Base-by-base conservation (phyloP, 495 filamentous ascomycete genomes). In the Aspergillus leporis region DNA sequence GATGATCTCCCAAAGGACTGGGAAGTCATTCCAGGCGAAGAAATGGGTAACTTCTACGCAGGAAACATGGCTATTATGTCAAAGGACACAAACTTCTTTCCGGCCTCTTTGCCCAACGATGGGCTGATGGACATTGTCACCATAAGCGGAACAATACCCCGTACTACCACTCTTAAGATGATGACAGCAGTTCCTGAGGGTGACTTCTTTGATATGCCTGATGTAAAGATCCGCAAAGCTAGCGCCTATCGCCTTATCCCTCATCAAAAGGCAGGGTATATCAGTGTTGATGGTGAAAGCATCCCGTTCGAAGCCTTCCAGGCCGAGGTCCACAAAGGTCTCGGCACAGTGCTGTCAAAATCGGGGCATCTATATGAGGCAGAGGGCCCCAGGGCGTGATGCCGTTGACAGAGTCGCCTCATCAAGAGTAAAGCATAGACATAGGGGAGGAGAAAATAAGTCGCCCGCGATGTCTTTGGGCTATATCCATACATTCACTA, bases 31-130 rank as follows among this genome's bases (percentile, higher is more conserved):
- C 84, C 89, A 5, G 80, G 87, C 51, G 85, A 91, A 56, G 90
- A 85, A 18, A 76, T 98, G 40, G 92, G 93, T 7, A 97, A 90
- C 68, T 97, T 98, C 76, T 97, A 94, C 70, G 88, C 87, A 9
- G 94, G 94, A 52, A 98, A 97, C 66, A 94, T 97, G 92, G 85
- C 90, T 5, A 91, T 87, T 72, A 91, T 98, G 90, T 86, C 91
- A 3, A 83, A 92, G 22, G 88, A 90, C 55, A 83, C 86, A 34
- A 91, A 90, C 63, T 95, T 97, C 79, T 98, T 98, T 81, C 82
- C 91, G 0, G 88, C 90, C 1, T 82, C 94, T 0, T 81, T 94
- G 13, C 90, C 92, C 7, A 85, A 86, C 54, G 94, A 98, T 66
- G 94, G 93, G 9, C 77, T 87, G 53, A 83, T 96, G 72, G 94